phyloP scores from a whole-genome alignment of 257 asterid species.

The Solanum habrochaites region DNA sequence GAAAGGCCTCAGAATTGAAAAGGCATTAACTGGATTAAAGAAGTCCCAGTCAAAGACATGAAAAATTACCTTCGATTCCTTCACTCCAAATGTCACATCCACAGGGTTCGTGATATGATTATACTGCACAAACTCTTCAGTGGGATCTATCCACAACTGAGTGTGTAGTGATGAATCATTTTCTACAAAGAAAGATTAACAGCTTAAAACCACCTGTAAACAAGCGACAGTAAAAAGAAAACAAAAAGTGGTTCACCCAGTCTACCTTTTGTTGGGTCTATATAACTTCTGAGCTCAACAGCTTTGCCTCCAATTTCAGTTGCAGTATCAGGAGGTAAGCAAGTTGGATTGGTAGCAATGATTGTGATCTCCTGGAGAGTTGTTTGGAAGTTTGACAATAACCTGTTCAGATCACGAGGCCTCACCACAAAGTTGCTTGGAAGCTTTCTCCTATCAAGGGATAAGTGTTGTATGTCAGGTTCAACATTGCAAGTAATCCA shows the following conservation, averaged over 20 bases:
- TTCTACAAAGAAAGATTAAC: slow-evolving; percentile 37
- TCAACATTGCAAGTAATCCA: slow-evolving; percentile 87
- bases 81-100: slow-evolving; percentile 91
- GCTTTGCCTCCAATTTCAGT: slow-evolving; percentile 89
- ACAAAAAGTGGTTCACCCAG: background rate
- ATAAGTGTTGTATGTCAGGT: slow-evolving; percentile 77
- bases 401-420: slow-evolving; percentile 83
- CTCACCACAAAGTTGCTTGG: slow-evolving; percentile 83
- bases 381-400: slow-evolving; percentile 77
- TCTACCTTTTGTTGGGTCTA: slow-evolving; percentile 90
- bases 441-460: slow-evolving; percentile 76
- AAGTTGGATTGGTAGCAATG: slow-evolving; percentile 67
- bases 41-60: background rate
- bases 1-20: background rate
- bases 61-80: slow-evolving; percentile 72
- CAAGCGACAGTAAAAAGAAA: background rate
- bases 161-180: slow-evolving; percentile 89
- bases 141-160: slow-evolving; percentile 95
- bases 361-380: slow-evolving; percentile 89
- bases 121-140: slow-evolving; percentile 88
- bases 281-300: slow-evolving; percentile 91
- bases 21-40: background rate
- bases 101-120: slow-evolving; percentile 73
- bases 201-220: background rate
- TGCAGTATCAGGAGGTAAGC: slow-evolving; percentile 48